Base-by-base conservation (phyloP, 2,329 filamentous ascomycete species). In the Hymenoscyphus occultus region DNA sequence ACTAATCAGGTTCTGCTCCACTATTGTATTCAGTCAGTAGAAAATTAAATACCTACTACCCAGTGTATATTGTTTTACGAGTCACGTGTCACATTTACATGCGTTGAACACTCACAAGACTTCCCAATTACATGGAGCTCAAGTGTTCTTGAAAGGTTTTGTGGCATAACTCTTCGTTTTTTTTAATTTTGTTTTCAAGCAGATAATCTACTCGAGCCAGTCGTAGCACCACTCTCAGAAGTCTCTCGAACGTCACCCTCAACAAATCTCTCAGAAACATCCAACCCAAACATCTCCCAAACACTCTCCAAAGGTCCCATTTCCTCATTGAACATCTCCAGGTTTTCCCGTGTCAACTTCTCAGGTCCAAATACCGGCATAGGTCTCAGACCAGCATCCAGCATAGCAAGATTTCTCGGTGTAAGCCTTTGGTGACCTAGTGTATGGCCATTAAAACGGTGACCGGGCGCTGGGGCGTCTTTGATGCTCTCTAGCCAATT, bases 211-310 rank as follows among this genome's bases (percentile, higher is more conserved):
- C 48, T 54, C 19, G 48, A 54, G n/a, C 48, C 48, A n/a, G 48
- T 54, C 19, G 48, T 54, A 54, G 48, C 48, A 54, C 48, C 48
- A 19, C 48, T 54, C n/a, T 54, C 48, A 22, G n/a, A 28, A 54
- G 22, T 22, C 48, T 28, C 48, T 12, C 10, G n/a, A 28, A 28
- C 10, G 13, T 22, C 19, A 28, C 19, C 10, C 22, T 54, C 48
- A 54, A 54, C 19, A 10, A 35, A 35, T 1, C 5, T 35, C 48
- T 28, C 22, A 10, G 48, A 19, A 54, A 22, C 13, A 5, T 54
- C 48, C 28, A 54, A 13, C 4, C 48, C 22, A 54, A 54, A 54
- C 1, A 54, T 54, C 48, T 54, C 48, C 12, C 48, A 9, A 28
- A 28, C 19, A 19, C 48, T 19, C 22, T 54, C 48, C 13, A 28